Base-by-base conservation (phyloP, 768 basidiomycete genomes). In the Mycena venus region DNA sequence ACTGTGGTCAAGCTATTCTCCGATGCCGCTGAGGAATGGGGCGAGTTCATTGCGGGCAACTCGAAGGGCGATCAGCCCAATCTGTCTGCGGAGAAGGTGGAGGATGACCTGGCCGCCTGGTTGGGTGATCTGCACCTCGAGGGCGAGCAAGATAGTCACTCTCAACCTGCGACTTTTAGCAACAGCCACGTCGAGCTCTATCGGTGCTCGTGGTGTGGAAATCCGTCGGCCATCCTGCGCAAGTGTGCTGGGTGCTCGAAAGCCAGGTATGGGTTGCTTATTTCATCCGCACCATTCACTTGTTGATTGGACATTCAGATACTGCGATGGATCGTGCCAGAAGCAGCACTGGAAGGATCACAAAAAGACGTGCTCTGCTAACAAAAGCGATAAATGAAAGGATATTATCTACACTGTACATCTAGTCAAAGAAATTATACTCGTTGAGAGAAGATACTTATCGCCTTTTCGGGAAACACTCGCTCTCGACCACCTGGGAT, bases 131-230 rank as follows among this genome's bases (percentile, higher is more conserved):
- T 89, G 71, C 80, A 86, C 58, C 72, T 75, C 42, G 81, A 84
- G 2, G 85, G 83, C n/a, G 80, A 76, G 21, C 83, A 83, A 1
- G 80, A 81, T 38, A 79, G 82, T 38, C 40, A 64, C 59, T 32
- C 27, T 17, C 29, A 25, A 19, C 25, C 42, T 19, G 36, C 55
- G 69, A 82, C 65, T 78, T 80, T 23, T 76, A 82, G 53, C 81
- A 84, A 40, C 81, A 83, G 15, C 86, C 88, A 83, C 23, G 88
- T 91, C 10, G 85, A 81, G 42, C 81, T 94, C 49, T 93, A 91
- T 80, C 82, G 86, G 29, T 94, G 93, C 77, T 91, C 91, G 29
- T 91, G 88, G 86, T 93, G 92, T 73, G 85, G 88, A 8, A 93
- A 92, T 70, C 91, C 91, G 8, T 92, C 89, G 61, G 91, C 90